phyloP scores from a whole-genome alignment of 305 asterid species.

The Fraxinus sp. region DNA sequence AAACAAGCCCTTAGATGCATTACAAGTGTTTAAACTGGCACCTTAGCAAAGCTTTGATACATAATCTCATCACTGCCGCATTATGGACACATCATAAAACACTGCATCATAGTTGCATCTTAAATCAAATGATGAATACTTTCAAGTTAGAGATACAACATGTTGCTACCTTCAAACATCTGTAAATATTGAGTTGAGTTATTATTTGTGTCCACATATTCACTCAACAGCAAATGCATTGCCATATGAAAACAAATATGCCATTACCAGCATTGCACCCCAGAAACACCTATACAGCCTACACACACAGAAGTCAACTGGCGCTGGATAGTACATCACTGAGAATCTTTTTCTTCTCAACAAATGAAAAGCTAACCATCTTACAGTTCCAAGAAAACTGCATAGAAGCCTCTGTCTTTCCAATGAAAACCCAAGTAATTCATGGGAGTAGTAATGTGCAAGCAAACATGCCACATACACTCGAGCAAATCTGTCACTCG shows the following conservation, averaged over 20 bases:
- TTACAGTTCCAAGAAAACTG: conserved; percentile 12
- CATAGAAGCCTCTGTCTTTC: conserved; percentile 12
- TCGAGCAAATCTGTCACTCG: neutral
- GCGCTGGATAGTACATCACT: neutral
- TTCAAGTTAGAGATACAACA: neutral
- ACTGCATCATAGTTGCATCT: neutral
- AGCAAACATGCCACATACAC: conserved; percentile 15
- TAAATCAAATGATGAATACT: neutral
- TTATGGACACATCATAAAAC: neutral
- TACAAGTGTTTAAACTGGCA: neutral
- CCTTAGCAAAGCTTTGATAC: neutral
- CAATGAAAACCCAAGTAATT: conserved; percentile 25
- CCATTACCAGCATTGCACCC: neutral
- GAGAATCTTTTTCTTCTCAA: conserved; percentile 2
- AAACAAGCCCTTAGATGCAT: neutral
- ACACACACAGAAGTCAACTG: neutral
- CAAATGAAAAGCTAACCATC: conserved; percentile 16
- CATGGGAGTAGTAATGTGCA: conserved; percentile 21
- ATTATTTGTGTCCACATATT: neutral
- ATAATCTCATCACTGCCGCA: neutral
- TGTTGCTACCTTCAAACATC: neutral
- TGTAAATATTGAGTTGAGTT: neutral
- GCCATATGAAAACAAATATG: neutral
- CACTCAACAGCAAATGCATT: neutral
- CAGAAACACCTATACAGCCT: neutral